Evolutionary conservation across 768 basidiomycete genomes (phyloP), one percentile per base, ranked within the genome.

Genomic region (Termitomyces sp.): DNA sequence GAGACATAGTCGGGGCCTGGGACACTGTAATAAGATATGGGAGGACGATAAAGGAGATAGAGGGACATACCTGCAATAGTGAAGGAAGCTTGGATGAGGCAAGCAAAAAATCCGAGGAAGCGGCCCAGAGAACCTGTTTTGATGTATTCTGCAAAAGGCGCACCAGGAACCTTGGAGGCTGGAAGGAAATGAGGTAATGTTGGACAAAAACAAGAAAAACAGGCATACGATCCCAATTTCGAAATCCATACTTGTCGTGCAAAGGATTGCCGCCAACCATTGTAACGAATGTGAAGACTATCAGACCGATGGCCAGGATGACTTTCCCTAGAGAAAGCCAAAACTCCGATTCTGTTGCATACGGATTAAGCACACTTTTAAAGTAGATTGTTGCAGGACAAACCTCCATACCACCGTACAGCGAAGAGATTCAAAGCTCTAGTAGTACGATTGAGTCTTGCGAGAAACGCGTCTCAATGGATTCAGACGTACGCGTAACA

Each of bases 61-160:
- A 13, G n/a, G 40, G 42, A 72, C 39, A 69, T 76, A 70, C 84
- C 85, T 57, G 82, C 82, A 59, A 82, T 85, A 2, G 83, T 85
- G 68, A 82, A 86, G 1, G 81, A 76, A 5, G 85, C 85, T 63
- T 85, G 82, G 39, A 81, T 84, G 50, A 88, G 68, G 59, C 85
- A 86, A 2, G 83, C 77, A 57, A 83, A 74, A 69, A 87, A 87
- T 8, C 84, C 86, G 20, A 87, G 71, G 71, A 88, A 87, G 22
- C 75, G 78, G 14, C 86, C 86, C 16, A 79, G 68, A 4, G 75
- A 67, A n/a, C 86, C 86, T 0, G 71, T 68, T 60, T 81, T 76
- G 49, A 79, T 74, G 68, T 84, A 80, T 67, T 85, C 82, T 12
- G 78, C 81, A 55, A 87, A 83, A 1, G 86, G 84, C 20, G 84